Evolutionary conservation across 345 rosid genomes (phyloP).

Genomic region (Psidium friedrichsthalianum): DNA sequence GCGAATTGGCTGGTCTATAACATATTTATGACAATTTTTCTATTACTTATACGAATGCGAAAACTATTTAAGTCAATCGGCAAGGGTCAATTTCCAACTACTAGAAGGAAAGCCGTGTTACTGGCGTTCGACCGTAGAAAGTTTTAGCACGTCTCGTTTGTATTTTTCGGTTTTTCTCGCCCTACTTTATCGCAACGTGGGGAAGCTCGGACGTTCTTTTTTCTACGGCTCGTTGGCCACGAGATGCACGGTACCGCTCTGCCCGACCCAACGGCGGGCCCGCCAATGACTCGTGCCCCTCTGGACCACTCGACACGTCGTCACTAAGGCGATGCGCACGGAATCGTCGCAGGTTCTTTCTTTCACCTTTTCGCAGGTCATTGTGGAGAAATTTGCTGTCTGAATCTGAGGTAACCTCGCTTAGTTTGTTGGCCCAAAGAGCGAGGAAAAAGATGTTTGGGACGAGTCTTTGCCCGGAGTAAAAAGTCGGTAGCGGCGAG

Average conservation of each 20-base stretch:
- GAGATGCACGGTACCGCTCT: not conserved
- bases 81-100: not conserved
- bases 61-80: not conserved
- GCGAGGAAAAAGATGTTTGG: not conserved
- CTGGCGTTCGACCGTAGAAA: not conserved
- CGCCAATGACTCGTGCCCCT: not conserved
- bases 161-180: not conserved
- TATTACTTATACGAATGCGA: not conserved
- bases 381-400: not conserved
- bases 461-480: not conserved
- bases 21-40: no score
- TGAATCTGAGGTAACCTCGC: not conserved
- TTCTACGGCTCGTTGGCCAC: not conserved
- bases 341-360: not conserved
- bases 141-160: not conserved
- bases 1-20: no score
- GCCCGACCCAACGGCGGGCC: not conserved
- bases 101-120: not conserved
- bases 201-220: not conserved
- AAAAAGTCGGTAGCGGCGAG: not conserved
- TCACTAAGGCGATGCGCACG: not conserved
- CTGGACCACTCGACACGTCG: not conserved
- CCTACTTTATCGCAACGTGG: not conserved
- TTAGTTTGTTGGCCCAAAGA: not conserved
- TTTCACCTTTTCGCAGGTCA: not conserved